phyloP scores from a whole-genome alignment of 805 yeast species.

The Candida khao-thaluensis region DNA sequence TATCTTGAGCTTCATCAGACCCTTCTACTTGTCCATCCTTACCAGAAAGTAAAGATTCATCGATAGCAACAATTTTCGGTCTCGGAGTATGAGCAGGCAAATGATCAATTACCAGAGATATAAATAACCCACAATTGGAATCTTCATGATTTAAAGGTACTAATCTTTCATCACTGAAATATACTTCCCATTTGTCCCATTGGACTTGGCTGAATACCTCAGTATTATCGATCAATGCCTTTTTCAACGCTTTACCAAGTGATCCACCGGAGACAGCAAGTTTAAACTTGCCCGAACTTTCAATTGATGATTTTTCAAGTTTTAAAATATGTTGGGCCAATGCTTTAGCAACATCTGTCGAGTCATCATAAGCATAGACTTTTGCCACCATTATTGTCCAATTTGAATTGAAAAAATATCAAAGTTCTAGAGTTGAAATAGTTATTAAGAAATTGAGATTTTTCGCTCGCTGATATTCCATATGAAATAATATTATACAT shows the following conservation, averaged over 20 bases:
- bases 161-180: constrained; percentile 86
- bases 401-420: too few species aligned
- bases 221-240: constrained; percentile 62
- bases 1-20: constrained; percentile 46
- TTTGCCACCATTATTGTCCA: constrained; percentile 30
- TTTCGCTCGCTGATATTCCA: too few species aligned
- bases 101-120: constrained; percentile 55
- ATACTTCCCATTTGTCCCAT: constrained; percentile 79
- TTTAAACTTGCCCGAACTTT: constrained; percentile 48
- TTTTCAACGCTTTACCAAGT: constrained; percentile 66
- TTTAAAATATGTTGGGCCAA: constrained; percentile 63
- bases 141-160: constrained; percentile 81
- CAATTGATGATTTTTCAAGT: constrained; percentile 61
- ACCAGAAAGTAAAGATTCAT: constrained; percentile 58
- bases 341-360: constrained; percentile 59
- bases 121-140: constrained; percentile 82
- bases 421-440: too few species aligned
- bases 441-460: too few species aligned
- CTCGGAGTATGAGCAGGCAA: constrained; percentile 35
- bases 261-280: constrained; percentile 93
- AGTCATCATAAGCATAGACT: constrained; percentile 52
- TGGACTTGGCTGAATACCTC: constrained; percentile 44
- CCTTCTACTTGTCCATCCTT: constrained; percentile 43
- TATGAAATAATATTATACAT: too few species aligned
- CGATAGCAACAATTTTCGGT: constrained; percentile 67